Percentiles rank a stretch among this genome's conserved stretches.
phyloP scores from a whole-genome alignment of 2,329 filamentous ascomycete genomes.

The Pestalotiopsis sp. region DNA sequence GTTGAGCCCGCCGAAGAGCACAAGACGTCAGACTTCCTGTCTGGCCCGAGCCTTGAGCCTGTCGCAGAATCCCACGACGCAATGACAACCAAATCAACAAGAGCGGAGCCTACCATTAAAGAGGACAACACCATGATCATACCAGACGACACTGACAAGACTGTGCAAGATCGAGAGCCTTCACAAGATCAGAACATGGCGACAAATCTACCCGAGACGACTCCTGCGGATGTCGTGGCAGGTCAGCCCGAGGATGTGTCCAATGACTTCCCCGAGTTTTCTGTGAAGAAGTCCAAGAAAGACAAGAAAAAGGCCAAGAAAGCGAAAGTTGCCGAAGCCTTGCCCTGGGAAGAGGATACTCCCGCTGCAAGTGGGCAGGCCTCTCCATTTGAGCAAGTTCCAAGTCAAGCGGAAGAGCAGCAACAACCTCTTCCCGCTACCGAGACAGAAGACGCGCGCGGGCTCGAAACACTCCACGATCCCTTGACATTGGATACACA shows the following conservation, averaged over 20 bases:
- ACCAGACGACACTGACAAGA: background rate
- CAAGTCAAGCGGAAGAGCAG: background rate
- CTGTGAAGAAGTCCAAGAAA: conserved; percentile 36
- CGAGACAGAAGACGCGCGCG: background rate
- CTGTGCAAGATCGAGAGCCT: background rate
- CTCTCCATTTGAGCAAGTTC: background rate
- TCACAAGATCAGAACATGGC: background rate
- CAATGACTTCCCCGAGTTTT: conserved; percentile 18
- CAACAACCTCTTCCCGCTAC: background rate
- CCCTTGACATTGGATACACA: background rate
- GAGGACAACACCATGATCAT: no score
- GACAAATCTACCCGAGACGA: background rate
- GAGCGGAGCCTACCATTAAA: background rate
- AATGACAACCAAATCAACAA: background rate
- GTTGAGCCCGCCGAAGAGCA: background rate
- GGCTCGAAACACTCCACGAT: background rate
- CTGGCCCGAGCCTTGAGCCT: background rate
- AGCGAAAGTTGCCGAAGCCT: conserved; percentile 3
- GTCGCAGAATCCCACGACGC: background rate
- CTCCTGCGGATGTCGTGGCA: background rate
- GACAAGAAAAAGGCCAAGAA: conserved; percentile 29
- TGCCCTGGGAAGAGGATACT: conserved; percentile 9
- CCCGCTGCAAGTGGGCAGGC: background rate
- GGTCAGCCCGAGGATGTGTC: background rate
- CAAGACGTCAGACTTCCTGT: background rate